A percentile compares a stretch with the other conserved stretches of the same genome.
Conservation (phyloP, 129 eudicot species). For the Silybum marianum region DNA sequence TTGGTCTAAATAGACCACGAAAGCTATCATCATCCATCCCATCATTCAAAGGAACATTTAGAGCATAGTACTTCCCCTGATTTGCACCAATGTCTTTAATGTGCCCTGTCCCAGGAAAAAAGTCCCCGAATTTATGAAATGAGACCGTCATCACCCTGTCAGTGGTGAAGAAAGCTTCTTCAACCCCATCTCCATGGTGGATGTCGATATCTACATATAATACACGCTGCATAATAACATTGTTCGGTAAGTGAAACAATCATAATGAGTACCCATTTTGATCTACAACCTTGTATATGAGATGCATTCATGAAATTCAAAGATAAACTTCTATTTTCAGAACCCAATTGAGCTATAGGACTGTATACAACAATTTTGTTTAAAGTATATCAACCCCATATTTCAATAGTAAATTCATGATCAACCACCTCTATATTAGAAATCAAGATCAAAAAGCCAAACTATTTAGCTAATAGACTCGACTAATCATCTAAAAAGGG, state of each 20-base stretch:
- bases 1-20: constrained; percentile 69
- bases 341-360: not conserved
- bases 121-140: constrained; percentile 88
- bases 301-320: not conserved
- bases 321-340: not conserved
- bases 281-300: not conserved
- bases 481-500: not conserved
- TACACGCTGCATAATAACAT: constrained; percentile 66
- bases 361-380: constrained; percentile 3
- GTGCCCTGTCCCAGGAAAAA: constrained; percentile 96
- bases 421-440: not conserved
- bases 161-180: constrained; percentile 89
- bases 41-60: constrained; percentile 84
- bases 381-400: not conserved
- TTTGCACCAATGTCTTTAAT: constrained; percentile 72
- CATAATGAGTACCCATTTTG: not conserved
- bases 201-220: constrained; percentile 83
- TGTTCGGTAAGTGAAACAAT: not conserved
- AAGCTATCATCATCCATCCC: constrained; percentile 85
- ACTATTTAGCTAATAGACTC: not conserved
- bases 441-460: constrained; percentile 11
- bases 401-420: constrained; percentile 1
- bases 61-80: constrained; percentile 76
- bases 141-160: constrained; percentile 96
- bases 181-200: constrained; percentile 97